Conservation (phyloP, 176 grass and related monocot species). For the bread wheat (Triticum aestivum) region IWGSC_CS_RefSeq_v2.1 NC_057812.1:179171246-179171745, state of each 20-base stretch:
- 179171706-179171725: too few relatives aligned
- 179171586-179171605: too few relatives aligned
- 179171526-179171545: constrained; percentile 4
- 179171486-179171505: neutral
- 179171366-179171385: constrained; percentile 21
- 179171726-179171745: too few relatives aligned
- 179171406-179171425: neutral
- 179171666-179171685: too few relatives aligned
- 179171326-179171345: neutral
- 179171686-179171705: too few relatives aligned
- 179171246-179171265: neutral
- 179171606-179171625: too few relatives aligned
- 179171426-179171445: constrained; percentile 18
- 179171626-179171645: too few relatives aligned
- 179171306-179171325: neutral
- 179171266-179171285: neutral
- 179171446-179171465: neutral
- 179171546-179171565: neutral
- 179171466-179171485: too few relatives aligned
- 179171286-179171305: neutral
- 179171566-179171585: too few relatives aligned
- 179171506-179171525: neutral
- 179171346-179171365: constrained; percentile 17
- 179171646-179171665: too few relatives aligned
- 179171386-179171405: constrained; percentile 3